A percentile compares a stretch with the other conserved stretches of the same genome.
phyloP scores from a whole-genome alignment of 306 rosid species.

The Astragalus glycyphyllos region DNA sequence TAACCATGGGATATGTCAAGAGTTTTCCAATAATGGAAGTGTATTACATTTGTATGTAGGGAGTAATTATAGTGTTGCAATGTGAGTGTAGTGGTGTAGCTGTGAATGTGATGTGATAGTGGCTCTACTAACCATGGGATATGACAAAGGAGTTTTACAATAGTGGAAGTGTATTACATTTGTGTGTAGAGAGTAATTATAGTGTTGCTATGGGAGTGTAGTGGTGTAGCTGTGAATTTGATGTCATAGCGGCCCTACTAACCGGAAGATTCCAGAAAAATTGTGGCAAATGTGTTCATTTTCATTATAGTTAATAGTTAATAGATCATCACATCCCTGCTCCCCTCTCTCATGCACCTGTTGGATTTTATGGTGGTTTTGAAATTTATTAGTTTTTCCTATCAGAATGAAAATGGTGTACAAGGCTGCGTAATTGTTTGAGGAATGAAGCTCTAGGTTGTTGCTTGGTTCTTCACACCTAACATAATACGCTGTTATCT shows the following conservation, averaged over 20 bases:
- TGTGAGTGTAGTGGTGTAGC: not conserved
- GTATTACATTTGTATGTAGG: not conserved
- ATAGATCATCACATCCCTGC: not conserved
- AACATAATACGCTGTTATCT: not conserved
- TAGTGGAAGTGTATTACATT: not conserved
- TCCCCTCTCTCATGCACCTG: not conserved
- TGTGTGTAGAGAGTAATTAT: conserved; percentile 1
- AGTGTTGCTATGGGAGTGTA: not conserved
- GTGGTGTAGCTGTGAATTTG: not conserved
- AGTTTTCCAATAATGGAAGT: not conserved
- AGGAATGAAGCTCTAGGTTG: conserved; percentile 11
- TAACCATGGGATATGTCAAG: not conserved
- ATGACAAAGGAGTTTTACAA: not conserved
- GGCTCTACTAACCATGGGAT: not conserved
- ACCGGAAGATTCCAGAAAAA: not conserved
- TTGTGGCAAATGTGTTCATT: not conserved
- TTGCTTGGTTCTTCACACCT: not conserved
- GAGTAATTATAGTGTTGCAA: not conserved
- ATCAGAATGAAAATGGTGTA: not conserved
- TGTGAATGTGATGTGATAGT: not conserved
- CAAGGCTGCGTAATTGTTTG: not conserved
- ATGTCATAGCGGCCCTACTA: not conserved
- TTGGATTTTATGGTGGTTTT: not conserved
- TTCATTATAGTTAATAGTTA: not conserved
- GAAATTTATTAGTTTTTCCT: not conserved